A percentile compares a stretch with the other conserved stretches of the same genome.
These are phyloP conservation scores for Pseudoturritis turrita DNA, from an alignment of 345 rosid species.

Conservation along the genomic window DNA sequence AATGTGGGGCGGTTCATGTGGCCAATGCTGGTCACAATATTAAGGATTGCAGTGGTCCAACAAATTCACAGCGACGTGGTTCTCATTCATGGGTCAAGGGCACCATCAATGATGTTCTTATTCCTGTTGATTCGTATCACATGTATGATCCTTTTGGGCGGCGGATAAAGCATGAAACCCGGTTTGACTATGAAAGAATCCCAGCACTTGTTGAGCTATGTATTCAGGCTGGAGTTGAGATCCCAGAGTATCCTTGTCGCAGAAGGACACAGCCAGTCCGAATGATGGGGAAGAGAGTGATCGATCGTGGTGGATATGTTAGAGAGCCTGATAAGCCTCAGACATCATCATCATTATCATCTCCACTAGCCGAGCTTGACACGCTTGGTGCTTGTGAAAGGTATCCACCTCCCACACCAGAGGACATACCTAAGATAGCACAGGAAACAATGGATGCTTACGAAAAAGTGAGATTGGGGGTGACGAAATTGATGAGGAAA, in stretches of 20 bases:
- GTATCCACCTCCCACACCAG: slow-evolving; percentile 47
- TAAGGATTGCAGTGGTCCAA: slow-evolving; percentile 54
- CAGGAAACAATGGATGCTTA: slow-evolving; percentile 76
- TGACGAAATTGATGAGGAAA: slow-evolving; percentile 63
- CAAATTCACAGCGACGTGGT: slow-evolving; percentile 42
- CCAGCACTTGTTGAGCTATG: slow-evolving; percentile 88
- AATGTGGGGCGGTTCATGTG: slow-evolving; percentile 80
- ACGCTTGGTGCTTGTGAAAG: slow-evolving; percentile 55
- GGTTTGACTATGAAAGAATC: slow-evolving; percentile 82
- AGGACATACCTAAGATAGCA: slow-evolving; percentile 61
- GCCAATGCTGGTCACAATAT: slow-evolving; percentile 62
- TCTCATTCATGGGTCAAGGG: slow-evolving; percentile 74
- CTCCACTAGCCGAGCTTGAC: slow-evolving; percentile 64
- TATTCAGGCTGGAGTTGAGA: slow-evolving; percentile 84
- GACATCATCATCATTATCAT: slow-evolving; percentile 30
- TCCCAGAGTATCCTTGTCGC: slow-evolving; percentile 78
- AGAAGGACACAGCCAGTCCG: slow-evolving; percentile 68
- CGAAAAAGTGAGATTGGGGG: slow-evolving; percentile 56
- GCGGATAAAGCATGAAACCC: slow-evolving; percentile 65
- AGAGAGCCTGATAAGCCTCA: slow-evolving; percentile 53
- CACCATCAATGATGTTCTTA: slow-evolving; percentile 58
- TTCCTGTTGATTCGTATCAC: slow-evolving; percentile 89
- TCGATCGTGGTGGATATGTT: slow-evolving; percentile 63
- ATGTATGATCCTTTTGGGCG: slow-evolving; percentile 80
- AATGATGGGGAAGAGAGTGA: slow-evolving; percentile 70